phyloP scores from a whole-genome alignment of 1,284 basidiomycete species.

The Tylopilus sp. region DNA sequence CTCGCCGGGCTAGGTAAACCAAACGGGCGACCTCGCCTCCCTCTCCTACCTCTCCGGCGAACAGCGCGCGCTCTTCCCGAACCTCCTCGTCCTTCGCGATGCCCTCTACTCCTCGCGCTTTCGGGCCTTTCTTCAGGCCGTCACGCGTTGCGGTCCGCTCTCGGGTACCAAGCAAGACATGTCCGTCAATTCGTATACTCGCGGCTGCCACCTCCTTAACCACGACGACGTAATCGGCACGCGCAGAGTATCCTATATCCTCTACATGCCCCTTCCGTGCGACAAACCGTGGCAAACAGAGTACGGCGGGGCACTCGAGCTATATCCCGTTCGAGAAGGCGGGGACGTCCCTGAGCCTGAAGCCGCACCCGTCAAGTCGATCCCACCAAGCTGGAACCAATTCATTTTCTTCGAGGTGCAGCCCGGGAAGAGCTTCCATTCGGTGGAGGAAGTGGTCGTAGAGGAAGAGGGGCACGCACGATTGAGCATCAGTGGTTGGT shows the following conservation, averaged over 20 bases:
- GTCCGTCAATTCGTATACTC: slow-evolving; percentile 89
- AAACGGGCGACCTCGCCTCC: slow-evolving; percentile 95
- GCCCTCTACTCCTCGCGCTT: slow-evolving; percentile 88
- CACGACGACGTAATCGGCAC: slow-evolving; percentile 98
- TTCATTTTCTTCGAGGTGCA: slow-evolving; percentile 93
- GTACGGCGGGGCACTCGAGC: slow-evolving; percentile 92
- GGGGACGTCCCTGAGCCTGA: slow-evolving; percentile 59
- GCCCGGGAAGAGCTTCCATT: slow-evolving; percentile 91
- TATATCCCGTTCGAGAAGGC: slow-evolving; percentile 69
- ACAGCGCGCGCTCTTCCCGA: slow-evolving; percentile 75
- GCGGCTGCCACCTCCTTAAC: slow-evolving; percentile 89
- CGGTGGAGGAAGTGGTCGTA: slow-evolving; percentile 94
- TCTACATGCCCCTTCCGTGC: slow-evolving; percentile 90
- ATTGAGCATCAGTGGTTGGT: slow-evolving; percentile 94
- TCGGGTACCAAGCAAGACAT: slow-evolving; percentile 94
- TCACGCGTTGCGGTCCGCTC: slow-evolving; percentile 91
- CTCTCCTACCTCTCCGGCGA: slow-evolving; percentile 75
- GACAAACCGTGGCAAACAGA: slow-evolving; percentile 64
- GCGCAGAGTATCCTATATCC: slow-evolving; percentile 92
- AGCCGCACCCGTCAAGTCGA: slow-evolving; percentile 53
- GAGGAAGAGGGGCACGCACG: slow-evolving; percentile 67
- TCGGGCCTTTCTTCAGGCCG: slow-evolving; percentile 76
- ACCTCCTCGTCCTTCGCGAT: slow-evolving; percentile 79
- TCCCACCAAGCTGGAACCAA: slow-evolving; percentile 91
- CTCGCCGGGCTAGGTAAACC: slow-evolving; percentile 67